A percentile compares a stretch with the other conserved stretches of the same genome.
Conservation (phyloP, 495 filamentous ascomycete species). For the Entonaema liquescens region DNA sequence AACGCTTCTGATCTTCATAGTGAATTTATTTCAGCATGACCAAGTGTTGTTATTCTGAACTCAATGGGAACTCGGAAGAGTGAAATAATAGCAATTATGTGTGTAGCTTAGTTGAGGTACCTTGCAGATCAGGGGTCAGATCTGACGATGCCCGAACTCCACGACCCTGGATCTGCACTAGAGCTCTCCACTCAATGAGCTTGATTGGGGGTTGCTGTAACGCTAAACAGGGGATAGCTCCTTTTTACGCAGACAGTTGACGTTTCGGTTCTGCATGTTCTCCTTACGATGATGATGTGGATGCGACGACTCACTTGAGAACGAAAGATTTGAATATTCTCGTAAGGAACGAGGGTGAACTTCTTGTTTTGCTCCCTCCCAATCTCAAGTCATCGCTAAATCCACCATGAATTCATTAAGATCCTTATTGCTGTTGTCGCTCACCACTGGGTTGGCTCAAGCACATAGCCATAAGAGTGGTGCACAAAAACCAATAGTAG, state of each 20-base stretch:
- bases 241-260: conserved; percentile 32
- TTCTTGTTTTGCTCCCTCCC: not conserved
- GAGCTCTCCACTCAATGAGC: conserved; percentile 28
- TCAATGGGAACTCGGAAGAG: conserved; percentile 21
- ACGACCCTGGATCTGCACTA: conserved; percentile 34
- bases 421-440: conserved; percentile 32
- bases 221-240: conserved; percentile 39
- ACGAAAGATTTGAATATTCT: not conserved
- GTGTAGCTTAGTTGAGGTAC: conserved; percentile 22
- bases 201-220: conserved; percentile 14
- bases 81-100: conserved; percentile 26
- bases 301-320: not conserved
- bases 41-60: not conserved
- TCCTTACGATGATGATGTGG: conserved; percentile 17
- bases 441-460: conserved; percentile 26
- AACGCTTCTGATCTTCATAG: conserved; percentile 35
- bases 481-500: conserved; percentile 34
- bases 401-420: conserved; percentile 35
- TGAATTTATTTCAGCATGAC: conserved; percentile 6
- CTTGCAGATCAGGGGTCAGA: conserved; percentile 42
- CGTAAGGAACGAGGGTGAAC: not conserved
- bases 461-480: conserved; percentile 34
- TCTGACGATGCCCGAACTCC: conserved; percentile 37
- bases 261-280: conserved; percentile 44
- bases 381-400: not conserved